phyloP scores from a whole-genome alignment of 176 grass and related monocot species.

The Themeda triandra region DNA sequence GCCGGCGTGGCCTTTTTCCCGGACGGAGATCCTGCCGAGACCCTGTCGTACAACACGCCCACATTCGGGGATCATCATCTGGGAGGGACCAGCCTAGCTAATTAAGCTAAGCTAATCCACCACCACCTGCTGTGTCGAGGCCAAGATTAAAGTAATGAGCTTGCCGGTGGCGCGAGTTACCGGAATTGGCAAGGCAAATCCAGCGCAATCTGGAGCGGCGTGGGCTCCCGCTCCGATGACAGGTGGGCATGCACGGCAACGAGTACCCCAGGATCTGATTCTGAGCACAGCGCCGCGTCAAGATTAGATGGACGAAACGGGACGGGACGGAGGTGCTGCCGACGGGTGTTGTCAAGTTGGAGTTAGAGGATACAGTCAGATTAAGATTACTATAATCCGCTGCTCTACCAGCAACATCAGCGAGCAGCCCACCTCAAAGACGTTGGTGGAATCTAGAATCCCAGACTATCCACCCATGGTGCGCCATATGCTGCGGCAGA shows the following conservation, averaged over 20 bases:
- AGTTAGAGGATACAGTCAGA: background rate
- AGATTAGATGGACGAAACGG: background rate
- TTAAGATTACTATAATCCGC: background rate
- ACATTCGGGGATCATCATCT: background rate
- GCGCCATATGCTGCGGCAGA: background rate
- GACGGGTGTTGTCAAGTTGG: background rate
- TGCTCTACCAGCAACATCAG: background rate
- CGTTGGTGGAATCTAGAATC: background rate
- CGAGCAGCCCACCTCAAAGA: background rate
- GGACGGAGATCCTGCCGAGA: background rate
- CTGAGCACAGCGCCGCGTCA: background rate
- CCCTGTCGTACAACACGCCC: constrained; percentile 5
- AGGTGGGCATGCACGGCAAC: background rate
- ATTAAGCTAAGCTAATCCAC: background rate
- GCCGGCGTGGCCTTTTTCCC: background rate
- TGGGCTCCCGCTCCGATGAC: background rate
- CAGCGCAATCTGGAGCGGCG: background rate
- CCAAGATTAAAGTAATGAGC: background rate
- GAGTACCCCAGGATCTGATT: background rate
- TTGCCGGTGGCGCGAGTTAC: background rate
- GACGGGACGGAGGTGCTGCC: background rate
- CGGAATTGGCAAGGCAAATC: constrained; percentile 9
- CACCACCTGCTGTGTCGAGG: background rate
- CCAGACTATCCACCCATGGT: background rate
- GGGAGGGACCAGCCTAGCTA: constrained; percentile 2